Evolutionary conservation across 495 filamentous ascomycete genomes (phyloP), one percentile per base, ranked within the genome.

Genomic region (Emericellopsis terricola): DNA sequence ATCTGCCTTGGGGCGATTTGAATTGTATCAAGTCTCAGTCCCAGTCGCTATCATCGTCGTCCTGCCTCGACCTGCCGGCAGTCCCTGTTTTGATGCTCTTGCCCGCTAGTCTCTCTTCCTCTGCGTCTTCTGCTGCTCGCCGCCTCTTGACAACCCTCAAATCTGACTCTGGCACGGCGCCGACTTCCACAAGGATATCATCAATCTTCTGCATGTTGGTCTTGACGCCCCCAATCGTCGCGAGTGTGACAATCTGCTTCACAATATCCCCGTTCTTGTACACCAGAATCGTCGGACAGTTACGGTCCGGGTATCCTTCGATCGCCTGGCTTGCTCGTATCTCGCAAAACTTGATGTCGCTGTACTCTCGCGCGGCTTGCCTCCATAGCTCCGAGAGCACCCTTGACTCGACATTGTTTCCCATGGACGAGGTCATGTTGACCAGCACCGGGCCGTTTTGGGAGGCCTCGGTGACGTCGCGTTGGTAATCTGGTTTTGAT

Each of bases 271-370:
- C 84, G 42, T 94, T 79, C 47, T 73, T 73, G 48, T 96, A 99
- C 0, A 92, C 70, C 37, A 99, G 55, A 19, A 99, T 86, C 5
- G 89, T 99, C 7, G 89, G 89, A 31, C 83, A 91, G 47, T 94
- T 96, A 34, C 67, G 66, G 48, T 96, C 91, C 11, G 89, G 89
- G 51, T 96, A 99, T 15, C 78, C 78, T 56, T 96, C 89, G 46
- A 99, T 94, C 38, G 89, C 93, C 69, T 92, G 75, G 47, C 85
- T 76, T 2, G 73, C 89, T 43, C 74, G 66, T 29, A 99, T 96
- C 56, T 99, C 83, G 51, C 86, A 94, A 59, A 99, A 99, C 56
- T 99, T 99, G 49, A 96, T 55, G 38, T 99, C 85, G 19, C 82
- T 82, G 47, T 76, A 96, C 47, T 82, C 81, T 36, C 52, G 54